These are phyloP conservation scores for Penicillium sp. DNA, from an alignment of 2,329 filamentous ascomycete species.

Conservation along the genomic window DNA sequence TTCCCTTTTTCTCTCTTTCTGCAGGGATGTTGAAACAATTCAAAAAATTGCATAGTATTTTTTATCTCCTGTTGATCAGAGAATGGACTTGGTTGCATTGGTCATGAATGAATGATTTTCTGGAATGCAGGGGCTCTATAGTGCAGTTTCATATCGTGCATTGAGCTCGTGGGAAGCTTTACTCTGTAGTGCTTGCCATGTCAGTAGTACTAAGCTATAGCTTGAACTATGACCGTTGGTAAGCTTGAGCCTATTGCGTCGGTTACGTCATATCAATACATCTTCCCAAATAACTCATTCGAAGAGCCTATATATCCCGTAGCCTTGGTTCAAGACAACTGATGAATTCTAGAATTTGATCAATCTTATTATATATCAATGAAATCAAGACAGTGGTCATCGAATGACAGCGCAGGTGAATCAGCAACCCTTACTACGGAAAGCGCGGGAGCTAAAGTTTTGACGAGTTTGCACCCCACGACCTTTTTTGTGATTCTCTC, in stretches of 20 bases:
- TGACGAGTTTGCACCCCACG: conserved; percentile 25
- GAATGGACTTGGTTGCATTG: conserved; percentile 20
- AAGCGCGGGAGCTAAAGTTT: conserved; percentile 39
- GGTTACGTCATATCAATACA: background rate
- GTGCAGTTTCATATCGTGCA: too few relatives aligned
- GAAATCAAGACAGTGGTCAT: background rate
- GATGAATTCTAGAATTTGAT: too few relatives aligned
- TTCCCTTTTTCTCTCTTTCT: background rate
- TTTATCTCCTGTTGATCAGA: conserved; percentile 6
- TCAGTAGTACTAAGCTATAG: background rate
- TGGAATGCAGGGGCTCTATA: conserved; percentile 18
- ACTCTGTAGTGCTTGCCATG: background rate
- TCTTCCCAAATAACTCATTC: background rate
- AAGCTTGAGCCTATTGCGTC: background rate
- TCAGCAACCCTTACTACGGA: conserved; percentile 38
- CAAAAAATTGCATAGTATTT: conserved; percentile 19
- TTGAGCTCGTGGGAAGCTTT: background rate
- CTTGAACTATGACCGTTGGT: background rate
- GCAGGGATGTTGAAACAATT: conserved; percentile 17
- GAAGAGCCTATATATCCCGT: background rate
- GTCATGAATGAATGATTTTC: conserved; percentile 1
- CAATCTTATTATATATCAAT: too few relatives aligned
- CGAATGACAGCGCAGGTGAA: conserved; percentile 7
- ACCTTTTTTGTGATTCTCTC: conserved; percentile 1
- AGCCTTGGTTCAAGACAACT: background rate